phyloP scores from a whole-genome alignment of 805 yeast genomes.

The Yarrowia sp. region DNA sequence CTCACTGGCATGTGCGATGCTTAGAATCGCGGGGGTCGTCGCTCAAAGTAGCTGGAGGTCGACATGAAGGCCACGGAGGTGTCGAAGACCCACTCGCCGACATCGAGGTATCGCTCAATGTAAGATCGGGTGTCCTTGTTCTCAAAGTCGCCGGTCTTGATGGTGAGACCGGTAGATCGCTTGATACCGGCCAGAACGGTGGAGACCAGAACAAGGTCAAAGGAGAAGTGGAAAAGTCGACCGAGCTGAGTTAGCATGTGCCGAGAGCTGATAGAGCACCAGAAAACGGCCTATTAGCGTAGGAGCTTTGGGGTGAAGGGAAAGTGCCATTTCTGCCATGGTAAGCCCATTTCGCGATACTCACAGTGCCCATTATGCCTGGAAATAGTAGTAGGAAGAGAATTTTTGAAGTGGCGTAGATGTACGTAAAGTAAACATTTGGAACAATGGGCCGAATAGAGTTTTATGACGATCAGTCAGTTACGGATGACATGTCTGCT shows the following conservation, averaged over 20 bases:
- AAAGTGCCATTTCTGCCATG: background rate
- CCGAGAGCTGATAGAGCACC: background rate
- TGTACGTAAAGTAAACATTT: constrained; percentile 16
- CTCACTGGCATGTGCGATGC: background rate
- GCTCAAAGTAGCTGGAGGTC: constrained; percentile 67
- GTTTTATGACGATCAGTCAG: background rate
- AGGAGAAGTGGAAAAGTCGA: constrained; percentile 62
- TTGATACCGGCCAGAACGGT: constrained; percentile 83
- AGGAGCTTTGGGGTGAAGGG: no score
- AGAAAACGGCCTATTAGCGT: background rate
- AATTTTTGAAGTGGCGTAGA: constrained; percentile 24
- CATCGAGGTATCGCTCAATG: constrained; percentile 63
- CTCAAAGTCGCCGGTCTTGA: constrained; percentile 52
- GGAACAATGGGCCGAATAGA: constrained; percentile 3
- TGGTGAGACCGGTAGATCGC: constrained; percentile 71
- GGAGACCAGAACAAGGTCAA: constrained; percentile 76
- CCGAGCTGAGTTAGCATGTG: constrained; percentile 48
- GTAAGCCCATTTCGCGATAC: background rate
- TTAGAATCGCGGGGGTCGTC: constrained; percentile 31
- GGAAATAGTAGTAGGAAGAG: constrained; percentile 21
- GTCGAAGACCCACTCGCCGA: constrained; percentile 85
- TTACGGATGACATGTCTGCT: no score
- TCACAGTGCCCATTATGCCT: constrained; percentile 25
- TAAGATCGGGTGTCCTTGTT: constrained; percentile 45
- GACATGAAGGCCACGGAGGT: constrained; percentile 66